Evolutionary conservation across 495 filamentous ascomycete genomes (phyloP), one percentile per base, ranked within the genome.

Genomic region (Hypomontagnella submonticulosa): DNA sequence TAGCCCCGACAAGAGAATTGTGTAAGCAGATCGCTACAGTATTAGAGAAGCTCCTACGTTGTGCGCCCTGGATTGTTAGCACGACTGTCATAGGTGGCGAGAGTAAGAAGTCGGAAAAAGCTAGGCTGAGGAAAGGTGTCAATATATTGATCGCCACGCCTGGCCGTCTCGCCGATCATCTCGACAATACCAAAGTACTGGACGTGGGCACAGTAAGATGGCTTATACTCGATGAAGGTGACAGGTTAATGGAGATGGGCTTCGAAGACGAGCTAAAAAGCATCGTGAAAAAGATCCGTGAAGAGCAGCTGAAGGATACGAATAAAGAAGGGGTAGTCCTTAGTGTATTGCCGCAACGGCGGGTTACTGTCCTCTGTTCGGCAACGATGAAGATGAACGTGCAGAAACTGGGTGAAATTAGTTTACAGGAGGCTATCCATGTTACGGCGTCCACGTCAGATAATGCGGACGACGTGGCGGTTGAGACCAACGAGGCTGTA

Each of bases 351-450:
- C 96, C 96, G 0, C 80, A 83, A 20, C 84, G 88, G 61, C 81
- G 95, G 58, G 91, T 91, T 0, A 98, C 93, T 0, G 84, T 97
- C n/a, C 81, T 99, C 6, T 98, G 95, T 73, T 97, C 93, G 5
- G 95, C 95, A 8, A 99, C 95, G 0, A 89, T 99, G 87, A 97
- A 97, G 79, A 92, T 95, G 86, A 92, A 90, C 66, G 95, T 97
- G 0, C 92, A 97, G 72, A 88, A 87, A 54, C 77, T 99, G 10
- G 92, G 93, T 48, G 92, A 97, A 70, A 95, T 97, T 73, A 97
- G 92, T 81, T 79, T 99, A 75, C 92, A 96, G 76, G 90, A 98
- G 73, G 93, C 96, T 1, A 83, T 91, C 7, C 92, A 96, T 68
- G 90, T 98, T 71, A 89, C 91, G 52, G 88, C 88, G 0, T 88